phyloP scores from a whole-genome alignment of 2,329 filamentous ascomycete genomes.

The Arthrocladium fulminans region DNA sequence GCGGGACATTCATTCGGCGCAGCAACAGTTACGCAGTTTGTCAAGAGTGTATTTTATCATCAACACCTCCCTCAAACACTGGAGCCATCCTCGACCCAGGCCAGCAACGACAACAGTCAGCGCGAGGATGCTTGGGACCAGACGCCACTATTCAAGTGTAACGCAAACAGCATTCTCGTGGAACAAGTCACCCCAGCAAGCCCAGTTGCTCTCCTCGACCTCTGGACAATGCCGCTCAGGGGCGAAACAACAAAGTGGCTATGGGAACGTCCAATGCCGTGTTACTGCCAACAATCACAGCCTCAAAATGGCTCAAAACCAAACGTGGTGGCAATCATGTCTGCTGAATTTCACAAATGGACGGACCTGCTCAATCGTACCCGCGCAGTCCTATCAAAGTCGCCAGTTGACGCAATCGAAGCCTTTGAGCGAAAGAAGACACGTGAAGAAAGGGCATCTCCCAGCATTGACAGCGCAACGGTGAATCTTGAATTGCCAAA shows the following conservation, averaged over 20 bases:
- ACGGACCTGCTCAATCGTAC: constrained; percentile 60
- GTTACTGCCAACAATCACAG: constrained; percentile 44
- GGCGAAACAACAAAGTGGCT: constrained; percentile 55
- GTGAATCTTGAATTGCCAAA: not conserved
- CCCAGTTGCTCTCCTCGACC: constrained; percentile 63
- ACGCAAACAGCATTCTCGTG: constrained; percentile 46
- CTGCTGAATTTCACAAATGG: constrained; percentile 73
- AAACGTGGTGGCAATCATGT: constrained; percentile 61
- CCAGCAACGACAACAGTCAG: constrained; percentile 16
- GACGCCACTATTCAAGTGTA: constrained; percentile 55
- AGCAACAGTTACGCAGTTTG: constrained; percentile 62
- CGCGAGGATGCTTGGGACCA: constrained; percentile 14
- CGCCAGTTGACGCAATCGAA: constrained; percentile 33
- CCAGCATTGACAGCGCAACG: not conserved
- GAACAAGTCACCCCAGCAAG: constrained; percentile 60
- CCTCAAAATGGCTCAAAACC: constrained; percentile 36
- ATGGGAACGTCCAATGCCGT: constrained; percentile 63
- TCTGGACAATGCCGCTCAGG: constrained; percentile 69
- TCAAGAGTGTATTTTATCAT: constrained; percentile 66
- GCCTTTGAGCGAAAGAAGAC: constrained; percentile 12
- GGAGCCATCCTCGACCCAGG: not conserved
- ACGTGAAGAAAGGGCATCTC: not conserved
- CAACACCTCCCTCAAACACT: constrained; percentile 25
- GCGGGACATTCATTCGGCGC: constrained; percentile 76
- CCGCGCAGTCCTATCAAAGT: constrained; percentile 54